phyloP scores from a whole-genome alignment of 2,329 filamentous ascomycete genomes.

The Venturia aucupariae region DNA sequence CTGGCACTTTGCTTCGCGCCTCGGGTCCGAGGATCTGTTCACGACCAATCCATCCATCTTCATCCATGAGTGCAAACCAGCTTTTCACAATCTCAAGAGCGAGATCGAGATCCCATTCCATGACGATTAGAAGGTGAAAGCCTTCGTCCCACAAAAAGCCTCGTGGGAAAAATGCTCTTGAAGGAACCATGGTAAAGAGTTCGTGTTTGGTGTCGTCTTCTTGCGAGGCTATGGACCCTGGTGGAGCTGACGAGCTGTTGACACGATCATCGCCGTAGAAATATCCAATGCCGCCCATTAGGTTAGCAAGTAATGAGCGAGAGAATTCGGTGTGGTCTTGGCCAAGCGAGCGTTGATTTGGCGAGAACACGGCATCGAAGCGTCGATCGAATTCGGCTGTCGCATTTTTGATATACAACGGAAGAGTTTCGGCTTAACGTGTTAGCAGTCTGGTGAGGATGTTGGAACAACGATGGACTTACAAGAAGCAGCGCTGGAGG shows the following conservation, averaged over 20 bases:
- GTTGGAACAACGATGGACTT: background rate
- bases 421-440: slow-evolving; percentile 48
- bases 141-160: slow-evolving; percentile 98
- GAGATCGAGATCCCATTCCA: slow-evolving; percentile 90
- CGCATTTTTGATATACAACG: slow-evolving; percentile 56
- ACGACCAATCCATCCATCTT: slow-evolving; percentile 93
- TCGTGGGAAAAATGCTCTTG: slow-evolving; percentile 88
- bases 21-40: slow-evolving; percentile 91
- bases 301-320: slow-evolving; percentile 86
- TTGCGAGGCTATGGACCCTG: slow-evolving; percentile 65
- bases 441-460: background rate
- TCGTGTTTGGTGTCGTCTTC: slow-evolving; percentile 43
- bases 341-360: slow-evolving; percentile 65
- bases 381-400: slow-evolving; percentile 63
- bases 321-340: slow-evolving; percentile 70
- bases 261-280: slow-evolving; percentile 85
- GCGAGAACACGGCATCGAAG: slow-evolving; percentile 63
- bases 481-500: background rate
- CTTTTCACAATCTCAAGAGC: slow-evolving; percentile 80
- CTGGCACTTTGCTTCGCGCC: slow-evolving; percentile 87
- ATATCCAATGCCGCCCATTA: slow-evolving; percentile 89
- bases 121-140: slow-evolving; percentile 83
- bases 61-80: slow-evolving; percentile 94
- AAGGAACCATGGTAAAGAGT: slow-evolving; percentile 85
- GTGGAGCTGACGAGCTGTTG: slow-evolving; percentile 26